Percentiles rank a stretch among this genome's conserved stretches.
Conservation (phyloP, 345 rosid species). For the Ailanthus altissimus region DNA sequence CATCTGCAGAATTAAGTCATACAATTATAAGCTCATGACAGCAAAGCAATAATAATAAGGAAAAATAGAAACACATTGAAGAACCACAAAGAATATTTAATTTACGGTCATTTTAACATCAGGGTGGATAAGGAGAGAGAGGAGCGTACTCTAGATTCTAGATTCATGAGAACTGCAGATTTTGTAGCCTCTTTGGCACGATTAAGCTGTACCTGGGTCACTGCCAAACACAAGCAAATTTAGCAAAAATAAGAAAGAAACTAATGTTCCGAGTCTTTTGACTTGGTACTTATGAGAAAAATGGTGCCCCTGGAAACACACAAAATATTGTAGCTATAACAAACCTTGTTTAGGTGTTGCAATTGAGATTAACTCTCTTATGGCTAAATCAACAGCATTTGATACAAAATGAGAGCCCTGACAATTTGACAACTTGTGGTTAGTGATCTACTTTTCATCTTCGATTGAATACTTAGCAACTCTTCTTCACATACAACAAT, state of each 20-base stretch:
- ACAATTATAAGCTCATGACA: constrained; percentile 9
- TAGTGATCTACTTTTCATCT: not conserved
- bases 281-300: not conserved
- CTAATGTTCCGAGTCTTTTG: not conserved
- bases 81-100: not conserved
- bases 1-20: constrained; percentile 36
- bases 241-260: not conserved
- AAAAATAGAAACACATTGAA: not conserved
- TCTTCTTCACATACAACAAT: not conserved
- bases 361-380: constrained; percentile 49
- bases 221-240: constrained; percentile 34
- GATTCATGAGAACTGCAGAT: constrained; percentile 73
- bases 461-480: not conserved
- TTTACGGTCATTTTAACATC: not conserved
- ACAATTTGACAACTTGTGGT: constrained; percentile 16
- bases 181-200: constrained; percentile 70
- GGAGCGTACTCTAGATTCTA: constrained; percentile 67
- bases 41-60: not conserved
- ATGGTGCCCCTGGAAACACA: not conserved
- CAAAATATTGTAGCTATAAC: not conserved
- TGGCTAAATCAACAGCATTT: constrained; percentile 58
- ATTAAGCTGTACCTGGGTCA: constrained; percentile 44
- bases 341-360: constrained; percentile 62
- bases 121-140: constrained; percentile 10
- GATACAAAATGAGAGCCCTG: constrained; percentile 61